phyloP scores from a whole-genome alignment of 2,329 filamentous ascomycete genomes.

The Diaporthe destruens region DNA sequence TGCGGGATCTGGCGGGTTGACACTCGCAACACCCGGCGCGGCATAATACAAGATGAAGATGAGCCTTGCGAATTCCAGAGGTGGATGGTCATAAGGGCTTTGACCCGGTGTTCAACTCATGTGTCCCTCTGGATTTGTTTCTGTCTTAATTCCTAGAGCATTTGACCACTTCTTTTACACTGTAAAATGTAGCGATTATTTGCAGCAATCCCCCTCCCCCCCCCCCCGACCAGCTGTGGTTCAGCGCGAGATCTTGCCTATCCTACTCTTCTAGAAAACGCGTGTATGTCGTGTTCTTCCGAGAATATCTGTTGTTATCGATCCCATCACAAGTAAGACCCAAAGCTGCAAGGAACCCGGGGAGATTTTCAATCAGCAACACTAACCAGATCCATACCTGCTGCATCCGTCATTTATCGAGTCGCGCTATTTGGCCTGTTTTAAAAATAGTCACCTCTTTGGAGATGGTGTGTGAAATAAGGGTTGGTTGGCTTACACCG shows the following conservation, averaged over 20 bases:
- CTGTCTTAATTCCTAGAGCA: neutral
- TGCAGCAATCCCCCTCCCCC: neutral
- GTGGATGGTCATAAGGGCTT: neutral
- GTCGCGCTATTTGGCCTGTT: neutral
- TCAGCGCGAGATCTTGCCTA: neutral
- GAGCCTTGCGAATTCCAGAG: constrained; percentile 23
- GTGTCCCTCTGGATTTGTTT: neutral
- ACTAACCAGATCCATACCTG: neutral
- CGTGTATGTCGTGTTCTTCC: neutral
- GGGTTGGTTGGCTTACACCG: neutral
- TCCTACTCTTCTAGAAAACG: neutral
- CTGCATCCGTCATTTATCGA: neutral
- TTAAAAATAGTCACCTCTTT: neutral
- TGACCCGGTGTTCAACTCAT: neutral
- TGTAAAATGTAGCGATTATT: neutral
- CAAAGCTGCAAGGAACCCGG: constrained; percentile 49
- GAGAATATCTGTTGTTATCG: neutral
- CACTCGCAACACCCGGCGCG: constrained; percentile 10
- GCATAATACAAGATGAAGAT: constrained; percentile 33
- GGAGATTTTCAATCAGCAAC: neutral
- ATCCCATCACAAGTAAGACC: constrained; percentile 43
- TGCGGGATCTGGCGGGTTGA: constrained; percentile 7
- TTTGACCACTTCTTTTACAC: too few relatives aligned
- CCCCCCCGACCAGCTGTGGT: neutral
- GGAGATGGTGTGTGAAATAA: neutral